phyloP scores from a whole-genome alignment of 345 rosid species.

The Populus deltoides region DNA sequence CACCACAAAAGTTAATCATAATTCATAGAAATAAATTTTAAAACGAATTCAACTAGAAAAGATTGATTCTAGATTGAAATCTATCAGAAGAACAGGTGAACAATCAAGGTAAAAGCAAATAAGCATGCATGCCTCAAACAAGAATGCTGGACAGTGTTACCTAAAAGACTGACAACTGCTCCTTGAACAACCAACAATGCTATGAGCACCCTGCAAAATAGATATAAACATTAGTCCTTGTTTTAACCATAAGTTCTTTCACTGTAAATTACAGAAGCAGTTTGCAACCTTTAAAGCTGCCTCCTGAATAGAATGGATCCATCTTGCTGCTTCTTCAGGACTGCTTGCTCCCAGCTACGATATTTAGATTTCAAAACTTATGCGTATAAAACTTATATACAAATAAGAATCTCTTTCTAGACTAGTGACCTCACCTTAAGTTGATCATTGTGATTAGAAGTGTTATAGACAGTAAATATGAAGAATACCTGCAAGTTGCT shows the following conservation, averaged over 20 bases:
- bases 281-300: constrained; percentile 66
- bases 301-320: constrained; percentile 84
- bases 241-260: not conserved
- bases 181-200: constrained; percentile 48
- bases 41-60: not conserved
- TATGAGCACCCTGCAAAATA: constrained; percentile 53
- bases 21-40: not conserved
- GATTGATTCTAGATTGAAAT: not conserved
- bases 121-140: not conserved
- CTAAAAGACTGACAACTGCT: constrained; percentile 72
- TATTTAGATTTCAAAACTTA: constrained; percentile 26
- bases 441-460: constrained; percentile 84
- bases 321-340: constrained; percentile 93
- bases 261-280: constrained; percentile 5
- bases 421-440: constrained; percentile 69
- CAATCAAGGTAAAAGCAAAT: not conserved
- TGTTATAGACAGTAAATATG: constrained; percentile 79
- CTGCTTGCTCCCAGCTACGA: constrained; percentile 87
- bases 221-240: constrained; percentile 24
- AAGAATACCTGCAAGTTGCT: constrained; percentile 67
- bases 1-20: no score
- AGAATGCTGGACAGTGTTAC: constrained; percentile 21
- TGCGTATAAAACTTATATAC: constrained; percentile 13
- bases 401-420: constrained; percentile 7
- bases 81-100: not conserved